Base-by-base conservation (phyloP, 148 eudicot species). In the Pharnaceum exiguum region DNA sequence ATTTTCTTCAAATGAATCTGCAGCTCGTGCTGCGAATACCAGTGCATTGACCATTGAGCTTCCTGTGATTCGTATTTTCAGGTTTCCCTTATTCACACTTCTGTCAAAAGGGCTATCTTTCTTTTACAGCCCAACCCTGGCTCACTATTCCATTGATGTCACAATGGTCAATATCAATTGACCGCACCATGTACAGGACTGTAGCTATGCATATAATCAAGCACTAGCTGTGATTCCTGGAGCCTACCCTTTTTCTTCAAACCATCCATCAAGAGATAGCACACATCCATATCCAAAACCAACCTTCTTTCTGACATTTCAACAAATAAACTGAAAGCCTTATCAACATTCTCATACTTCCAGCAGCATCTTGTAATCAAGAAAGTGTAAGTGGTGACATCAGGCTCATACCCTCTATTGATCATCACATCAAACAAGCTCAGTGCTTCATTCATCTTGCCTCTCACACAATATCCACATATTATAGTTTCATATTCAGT, bases 391-490 rank as follows among this genome's bases (percentile, higher is more conserved):
- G 40, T 17, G 17, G 47, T n/a, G 28, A 44, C 15, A 55, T 40
- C 24, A 38, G 70, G 70, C 26, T 26, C 25, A 36, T 31, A 19
- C 10, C 62, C 49, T 10, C 12, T 42, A 58, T 32, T 28, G 16
- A 32, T 17, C 70, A 65, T 45, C 26, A 21, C 5, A 39, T 38
- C 35, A n/a, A 58, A 56, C 21, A 37, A 44, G 27, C 33, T 27
- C 24, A 29, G 24, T 47, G 66, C 67, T 16, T 53, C 44, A 24
- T 66, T 67, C 21, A 65, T 36, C 10, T 31, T 9, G 0, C 67
- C 60, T 17, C 24, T 40, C 35, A 46, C 15, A 51, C 69, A 71
- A 24, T 63, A 71, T 18, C 69, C 75, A 51, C 58, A 32, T 5
- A 71, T 45, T 27, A 71, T 10, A 15, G 65, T 18, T 29, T 5